These are phyloP conservation scores for Aspergillus hancockii DNA, from an alignment of 495 filamentous ascomycete genomes.

Conservation along the genomic window DNA sequence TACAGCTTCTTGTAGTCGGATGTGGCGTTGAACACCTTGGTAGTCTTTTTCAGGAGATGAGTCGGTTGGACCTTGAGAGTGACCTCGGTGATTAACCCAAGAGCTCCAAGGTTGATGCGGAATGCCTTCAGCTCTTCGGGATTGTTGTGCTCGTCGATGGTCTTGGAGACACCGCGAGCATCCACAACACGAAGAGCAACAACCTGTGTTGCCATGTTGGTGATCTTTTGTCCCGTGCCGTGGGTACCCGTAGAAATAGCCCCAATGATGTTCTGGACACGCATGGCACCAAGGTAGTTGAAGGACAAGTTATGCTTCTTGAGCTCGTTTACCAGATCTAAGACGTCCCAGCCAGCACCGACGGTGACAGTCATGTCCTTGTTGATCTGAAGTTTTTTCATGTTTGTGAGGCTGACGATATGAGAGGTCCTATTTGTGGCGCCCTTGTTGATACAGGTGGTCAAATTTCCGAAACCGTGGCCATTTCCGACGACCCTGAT, in stretches of 20 bases:
- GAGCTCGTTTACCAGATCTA: conserved; percentile 17
- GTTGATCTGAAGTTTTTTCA: conserved; percentile 18
- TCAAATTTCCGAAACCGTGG: conserved; percentile 25
- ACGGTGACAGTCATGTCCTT: conserved; percentile 8
- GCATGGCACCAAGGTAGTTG: conserved; percentile 14
- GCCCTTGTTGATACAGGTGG: conserved; percentile 17
- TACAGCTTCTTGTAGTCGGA: conserved; percentile 18
- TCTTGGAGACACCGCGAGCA: conserved; percentile 14
- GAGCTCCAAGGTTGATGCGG: conserved; percentile 23
- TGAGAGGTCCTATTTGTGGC: conserved; percentile 15
- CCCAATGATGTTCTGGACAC: conserved; percentile 25
- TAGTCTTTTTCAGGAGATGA: conserved; percentile 20
- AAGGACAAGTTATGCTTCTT: conserved; percentile 16
- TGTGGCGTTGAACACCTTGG: conserved; percentile 19
- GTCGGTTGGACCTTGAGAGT: conserved; percentile 22
- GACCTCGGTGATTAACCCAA: conserved; percentile 23
- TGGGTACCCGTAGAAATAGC: conserved; percentile 24
- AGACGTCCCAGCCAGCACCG: conserved; percentile 11
- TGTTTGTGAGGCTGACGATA: conserved; percentile 20
- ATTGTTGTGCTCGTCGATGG: conserved; percentile 16
- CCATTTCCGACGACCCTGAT: conserved; percentile 26
- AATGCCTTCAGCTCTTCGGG: conserved; percentile 25
- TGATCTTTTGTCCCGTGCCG: conserved; percentile 14
- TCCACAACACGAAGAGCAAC: conserved; percentile 21
- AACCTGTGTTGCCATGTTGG: conserved; percentile 21